These are phyloP conservation scores for Oidium heveae DNA, from an alignment of 2,329 filamentous ascomycete genomes.

Conservation along the genomic window DNA sequence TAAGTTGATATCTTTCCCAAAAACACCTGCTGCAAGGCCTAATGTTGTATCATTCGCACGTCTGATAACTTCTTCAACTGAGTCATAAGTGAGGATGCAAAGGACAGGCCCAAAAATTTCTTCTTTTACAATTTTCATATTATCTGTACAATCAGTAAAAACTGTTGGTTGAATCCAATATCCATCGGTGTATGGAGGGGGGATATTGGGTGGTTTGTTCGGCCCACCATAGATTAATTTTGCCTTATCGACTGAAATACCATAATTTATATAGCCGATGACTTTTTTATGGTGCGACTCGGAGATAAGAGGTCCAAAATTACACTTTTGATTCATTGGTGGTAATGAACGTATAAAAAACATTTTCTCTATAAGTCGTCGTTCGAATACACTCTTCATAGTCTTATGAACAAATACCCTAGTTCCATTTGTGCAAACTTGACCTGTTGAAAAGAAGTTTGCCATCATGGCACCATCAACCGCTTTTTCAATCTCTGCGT, in stretches of 20 bases:
- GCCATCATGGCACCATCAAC: conserved; percentile 81
- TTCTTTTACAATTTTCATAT: conserved; percentile 55
- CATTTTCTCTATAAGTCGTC: conserved; percentile 43
- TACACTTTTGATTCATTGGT: conserved; percentile 45
- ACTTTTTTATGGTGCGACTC: conserved; percentile 55
- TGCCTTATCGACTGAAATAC: conserved; percentile 47
- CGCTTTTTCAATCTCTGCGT: conserved; percentile 54
- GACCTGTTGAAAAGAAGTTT: conserved; percentile 76
- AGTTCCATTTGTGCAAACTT: conserved; percentile 84
- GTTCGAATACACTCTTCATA: conserved; percentile 44
- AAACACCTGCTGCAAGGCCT: conserved; percentile 64
- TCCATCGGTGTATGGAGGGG: conserved; percentile 24
- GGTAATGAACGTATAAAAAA: conserved; percentile 43
- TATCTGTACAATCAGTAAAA: conserved; percentile 65
- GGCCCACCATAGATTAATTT: conserved; percentile 47
- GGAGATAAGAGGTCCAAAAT: conserved; percentile 66
- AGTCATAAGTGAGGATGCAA: conserved; percentile 50
- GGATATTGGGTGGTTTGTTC: conserved; percentile 21
- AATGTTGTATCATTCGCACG: conserved; percentile 56
- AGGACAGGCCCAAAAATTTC: conserved; percentile 83
- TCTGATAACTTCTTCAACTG: conserved; percentile 39
- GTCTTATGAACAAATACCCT: conserved; percentile 53
- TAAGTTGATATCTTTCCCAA: conserved; percentile 47
- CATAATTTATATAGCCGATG: conserved; percentile 47
- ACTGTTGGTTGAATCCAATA: conserved; percentile 69